These are phyloP conservation scores for Bretschneidera sinensis DNA, from an alignment of 345 rosid species.

Conservation along the genomic window DNA sequence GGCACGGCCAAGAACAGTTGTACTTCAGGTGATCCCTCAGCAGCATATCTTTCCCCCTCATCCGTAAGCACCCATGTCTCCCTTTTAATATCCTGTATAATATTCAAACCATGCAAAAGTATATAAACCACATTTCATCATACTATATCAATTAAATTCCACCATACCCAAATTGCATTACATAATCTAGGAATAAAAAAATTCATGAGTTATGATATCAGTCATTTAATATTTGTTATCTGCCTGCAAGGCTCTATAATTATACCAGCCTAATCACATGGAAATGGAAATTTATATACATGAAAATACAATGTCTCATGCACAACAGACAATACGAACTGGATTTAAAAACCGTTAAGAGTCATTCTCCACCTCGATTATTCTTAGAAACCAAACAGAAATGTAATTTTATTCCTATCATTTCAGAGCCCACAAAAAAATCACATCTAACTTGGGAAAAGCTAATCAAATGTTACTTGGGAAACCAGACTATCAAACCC, in stretches of 20 bases:
- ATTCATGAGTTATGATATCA: not conserved
- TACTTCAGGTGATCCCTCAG: slow-evolving; percentile 75
- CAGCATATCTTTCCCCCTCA: slow-evolving; percentile 73
- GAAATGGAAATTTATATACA: no score
- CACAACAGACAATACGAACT: no score
- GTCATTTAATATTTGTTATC: no score
- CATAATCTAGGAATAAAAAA: not conserved
- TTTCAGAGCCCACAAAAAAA: not conserved
- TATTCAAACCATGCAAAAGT: not conserved
- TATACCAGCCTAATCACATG: not conserved
- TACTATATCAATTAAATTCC: not conserved
- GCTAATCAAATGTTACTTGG: no score
- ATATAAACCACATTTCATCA: not conserved
- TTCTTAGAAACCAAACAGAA: no score
- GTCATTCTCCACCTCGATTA: not conserved
- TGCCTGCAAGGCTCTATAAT: no score
- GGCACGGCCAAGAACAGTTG: slow-evolving; percentile 77
- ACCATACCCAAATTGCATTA: not conserved
- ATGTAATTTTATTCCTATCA: no score
- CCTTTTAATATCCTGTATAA: slow-evolving; percentile 58
- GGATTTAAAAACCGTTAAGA: no score
- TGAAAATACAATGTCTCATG: not conserved
- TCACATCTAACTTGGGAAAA: no score
- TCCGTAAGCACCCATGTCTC: slow-evolving; percentile 76
- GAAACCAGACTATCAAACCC: no score